These are phyloP conservation scores for Xylaria sp. DNA, from an alignment of 2,329 filamentous ascomycete genomes.

Conservation along the genomic window DNA sequence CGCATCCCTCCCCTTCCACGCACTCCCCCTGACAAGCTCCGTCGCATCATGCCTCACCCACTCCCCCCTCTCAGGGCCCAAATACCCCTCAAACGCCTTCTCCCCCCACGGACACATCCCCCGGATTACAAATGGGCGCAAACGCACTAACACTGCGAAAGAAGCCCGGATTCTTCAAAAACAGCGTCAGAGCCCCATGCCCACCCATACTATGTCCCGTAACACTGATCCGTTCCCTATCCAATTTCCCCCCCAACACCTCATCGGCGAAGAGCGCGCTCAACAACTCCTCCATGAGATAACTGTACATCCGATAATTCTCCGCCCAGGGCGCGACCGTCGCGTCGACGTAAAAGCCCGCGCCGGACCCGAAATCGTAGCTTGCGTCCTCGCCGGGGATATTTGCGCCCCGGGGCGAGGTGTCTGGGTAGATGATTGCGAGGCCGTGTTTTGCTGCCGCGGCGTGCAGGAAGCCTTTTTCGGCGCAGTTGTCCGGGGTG, in stretches of 20 bases:
- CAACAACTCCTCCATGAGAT: conserved; percentile 86
- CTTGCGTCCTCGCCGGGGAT: conserved; percentile 79
- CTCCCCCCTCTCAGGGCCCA: conserved; percentile 63
- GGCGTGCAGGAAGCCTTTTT: conserved; percentile 88
- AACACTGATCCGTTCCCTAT: conserved; percentile 68
- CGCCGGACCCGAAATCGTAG: conserved; percentile 88
- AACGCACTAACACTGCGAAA: conserved; percentile 89
- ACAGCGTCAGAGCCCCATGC: conserved; percentile 88
- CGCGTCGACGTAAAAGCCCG: conserved; percentile 92
- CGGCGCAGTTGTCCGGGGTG: conserved; percentile 77
- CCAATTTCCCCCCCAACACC: conserved; percentile 50
- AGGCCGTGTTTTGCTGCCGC: conserved; percentile 74
- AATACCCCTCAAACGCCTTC: conserved; percentile 90
- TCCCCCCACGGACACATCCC: conserved; percentile 84
- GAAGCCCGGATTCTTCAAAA: conserved; percentile 81
- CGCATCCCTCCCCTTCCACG: conserved; percentile 51
- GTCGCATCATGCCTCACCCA: conserved; percentile 93
- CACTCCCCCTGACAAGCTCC: conserved; percentile 75
- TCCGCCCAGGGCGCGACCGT: conserved; percentile 62
- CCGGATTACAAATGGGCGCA: conserved; percentile 83
- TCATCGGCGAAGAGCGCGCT: conserved; percentile 58
- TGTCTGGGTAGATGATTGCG: conserved; percentile 93
- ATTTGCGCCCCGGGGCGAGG: conserved; percentile 77
- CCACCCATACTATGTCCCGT: conserved; percentile 97
- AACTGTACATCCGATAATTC: conserved; percentile 92